Base-by-base conservation (phyloP, 2,329 filamentous ascomycete genomes). In the Tothia fuscella region DNA sequence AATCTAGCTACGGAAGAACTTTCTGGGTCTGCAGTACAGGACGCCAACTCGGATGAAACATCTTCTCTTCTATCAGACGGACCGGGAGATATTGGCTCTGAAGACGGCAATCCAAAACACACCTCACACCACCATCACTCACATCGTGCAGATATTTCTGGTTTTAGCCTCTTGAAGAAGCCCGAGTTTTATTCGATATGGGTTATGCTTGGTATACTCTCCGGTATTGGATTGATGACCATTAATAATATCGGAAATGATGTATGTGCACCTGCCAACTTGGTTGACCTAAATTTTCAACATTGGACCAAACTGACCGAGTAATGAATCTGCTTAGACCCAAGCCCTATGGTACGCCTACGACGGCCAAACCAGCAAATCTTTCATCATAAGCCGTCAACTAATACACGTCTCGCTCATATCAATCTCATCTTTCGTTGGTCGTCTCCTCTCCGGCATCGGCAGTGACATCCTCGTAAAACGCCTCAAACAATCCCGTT, bases 221-320 rank as follows among this genome's bases (percentile, higher is more conserved):
- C 87, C 4, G 91, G 91, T 40, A 82, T 95, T 52, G 91, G 91
- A 9, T 66, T 98, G 49, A 98, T 98, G 91, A 96, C 89, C 0
- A 98, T 98, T 64, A 98, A 98, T 65, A 98, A 98, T 53, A 94
- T 96, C 54, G 91, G 91, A 32, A 93, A 94, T 56, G 78, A 88
- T 52, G 80, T 78, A 55, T 59, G 60, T 24, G 40, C 26, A 40
- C 46, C 21, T 38, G 9, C 16, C 16, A 7, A 38, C 10, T 13
- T 13, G 26, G 10, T 29, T 10, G 26, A 29, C 10, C 10, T 13
- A n/a, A 14, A 10, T 10, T 9, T 3, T 13, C 3, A 5, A n/a
- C n/a, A 25, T 4, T 9, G 17, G 3, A 13, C 14, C 20, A 7
- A 7, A n/a, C n/a, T 37, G 6, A 28, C 16, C 28, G 22, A 37